Conservation (phyloP, 169 alveolate genomes). For the Plasmodium chabaudi region DNA sequence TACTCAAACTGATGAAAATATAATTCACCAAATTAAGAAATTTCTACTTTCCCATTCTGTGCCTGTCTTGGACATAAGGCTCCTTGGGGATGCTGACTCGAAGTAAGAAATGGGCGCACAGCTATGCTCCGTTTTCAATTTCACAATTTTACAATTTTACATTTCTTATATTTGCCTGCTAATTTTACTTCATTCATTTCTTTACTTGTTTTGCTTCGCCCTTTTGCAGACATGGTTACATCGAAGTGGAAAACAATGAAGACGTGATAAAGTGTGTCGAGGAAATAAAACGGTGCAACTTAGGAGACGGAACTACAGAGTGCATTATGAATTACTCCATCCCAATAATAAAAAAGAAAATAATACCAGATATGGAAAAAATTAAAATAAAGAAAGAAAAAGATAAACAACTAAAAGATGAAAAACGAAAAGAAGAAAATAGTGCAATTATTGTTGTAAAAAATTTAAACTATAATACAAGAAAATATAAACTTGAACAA, state of each 20-base stretch:
- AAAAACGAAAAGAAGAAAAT: constrained; percentile 57
- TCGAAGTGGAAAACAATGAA: constrained; percentile 77
- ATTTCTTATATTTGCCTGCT: too few species aligned
- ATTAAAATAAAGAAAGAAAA: constrained; percentile 72
- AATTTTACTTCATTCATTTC: too few species aligned
- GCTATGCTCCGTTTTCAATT: too few species aligned
- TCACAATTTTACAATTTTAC: too few species aligned
- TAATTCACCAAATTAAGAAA: constrained; percentile 52
- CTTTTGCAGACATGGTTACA: constrained; percentile 77
- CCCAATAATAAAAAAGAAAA: constrained; percentile 78
- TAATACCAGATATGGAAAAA: constrained; percentile 79
- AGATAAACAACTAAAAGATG: constrained; percentile 37
- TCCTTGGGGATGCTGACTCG: constrained; percentile 34
- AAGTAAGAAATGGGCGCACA: constrained; percentile 4
- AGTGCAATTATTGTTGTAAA: constrained; percentile 56
- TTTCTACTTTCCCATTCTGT: constrained; percentile 71
- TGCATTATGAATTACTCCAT: constrained; percentile 54
- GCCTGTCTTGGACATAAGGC: constrained; percentile 71
- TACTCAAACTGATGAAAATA: constrained; percentile 32
- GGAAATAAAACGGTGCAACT: neutral
- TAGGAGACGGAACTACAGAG: constrained; percentile 32
- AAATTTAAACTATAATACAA: constrained; percentile 73
- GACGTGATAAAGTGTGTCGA: constrained; percentile 78
- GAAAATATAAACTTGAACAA: constrained; percentile 34
- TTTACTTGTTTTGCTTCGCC: too few species aligned